These are phyloP conservation scores for Metschnikowia dekortorum DNA, from an alignment of 805 yeast species.

Conservation along the genomic window DNA sequence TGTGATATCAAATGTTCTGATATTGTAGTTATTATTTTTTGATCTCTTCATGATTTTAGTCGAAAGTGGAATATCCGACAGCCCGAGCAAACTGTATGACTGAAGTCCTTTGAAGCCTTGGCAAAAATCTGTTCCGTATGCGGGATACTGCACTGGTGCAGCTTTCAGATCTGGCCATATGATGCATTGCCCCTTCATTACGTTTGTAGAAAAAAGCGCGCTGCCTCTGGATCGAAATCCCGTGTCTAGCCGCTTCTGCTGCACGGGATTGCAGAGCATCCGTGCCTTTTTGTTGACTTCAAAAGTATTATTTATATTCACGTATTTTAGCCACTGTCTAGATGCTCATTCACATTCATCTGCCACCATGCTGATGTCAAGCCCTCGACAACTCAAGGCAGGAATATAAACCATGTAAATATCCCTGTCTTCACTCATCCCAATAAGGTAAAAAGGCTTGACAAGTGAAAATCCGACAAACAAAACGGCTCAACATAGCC, in stretches of 20 bases:
- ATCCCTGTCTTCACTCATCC: too few species aligned
- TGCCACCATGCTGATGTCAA: neutral
- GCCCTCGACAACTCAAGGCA: neutral
- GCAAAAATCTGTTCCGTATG: neutral
- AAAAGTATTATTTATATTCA: neutral
- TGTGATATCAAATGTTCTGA: too few species aligned
- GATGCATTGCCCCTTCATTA: neutral
- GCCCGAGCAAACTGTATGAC: neutral
- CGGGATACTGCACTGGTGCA: neutral
- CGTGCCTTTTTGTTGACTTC: neutral
- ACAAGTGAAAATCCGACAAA: neutral
- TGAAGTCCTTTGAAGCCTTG: neutral
- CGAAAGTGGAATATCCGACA: neutral
- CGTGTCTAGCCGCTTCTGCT: neutral
- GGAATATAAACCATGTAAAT: neutral
- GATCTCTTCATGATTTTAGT: neutral
- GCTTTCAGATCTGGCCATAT: neutral
- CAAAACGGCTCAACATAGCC: neutral
- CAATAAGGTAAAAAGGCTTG: too few species aligned
- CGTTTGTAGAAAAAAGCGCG: neutral
- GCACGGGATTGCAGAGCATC: neutral
- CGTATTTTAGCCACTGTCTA: neutral
- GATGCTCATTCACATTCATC: neutral
- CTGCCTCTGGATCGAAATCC: neutral
- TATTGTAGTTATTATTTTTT: too few species aligned